Percentiles rank a stretch among this genome's conserved stretches.
Conservation (phyloP, 495 filamentous ascomycete genomes). For the Xylaria castorea region DNA sequence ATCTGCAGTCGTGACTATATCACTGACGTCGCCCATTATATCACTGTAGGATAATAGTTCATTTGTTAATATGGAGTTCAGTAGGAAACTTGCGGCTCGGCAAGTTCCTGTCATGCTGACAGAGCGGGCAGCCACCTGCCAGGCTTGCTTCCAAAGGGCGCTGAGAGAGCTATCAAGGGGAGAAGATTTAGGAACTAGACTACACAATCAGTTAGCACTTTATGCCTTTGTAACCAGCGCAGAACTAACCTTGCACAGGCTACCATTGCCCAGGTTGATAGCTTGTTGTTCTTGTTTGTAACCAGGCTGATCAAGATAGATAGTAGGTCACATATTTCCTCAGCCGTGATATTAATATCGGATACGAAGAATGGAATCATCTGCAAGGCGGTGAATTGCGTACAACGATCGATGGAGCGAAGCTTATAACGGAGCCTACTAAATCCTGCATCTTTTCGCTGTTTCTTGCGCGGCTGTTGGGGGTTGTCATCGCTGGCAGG, state of each 20-base stretch:
- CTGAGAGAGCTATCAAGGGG: conserved; percentile 36
- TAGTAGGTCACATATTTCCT: conserved; percentile 49
- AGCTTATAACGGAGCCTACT: conserved; percentile 69
- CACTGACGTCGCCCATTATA: conserved; percentile 67
- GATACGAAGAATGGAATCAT: conserved; percentile 73
- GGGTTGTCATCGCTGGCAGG: conserved; percentile 33
- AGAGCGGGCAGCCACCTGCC: conserved; percentile 74
- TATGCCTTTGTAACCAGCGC: neutral
- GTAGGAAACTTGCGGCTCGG: conserved; percentile 79
- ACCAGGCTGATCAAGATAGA: conserved; percentile 43
- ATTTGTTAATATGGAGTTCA: conserved; percentile 68
- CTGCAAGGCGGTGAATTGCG: conserved; percentile 74
- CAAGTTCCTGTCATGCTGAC: conserved; percentile 73
- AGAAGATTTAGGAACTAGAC: conserved; percentile 34
- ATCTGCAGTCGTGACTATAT: conserved; percentile 75
- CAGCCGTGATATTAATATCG: conserved; percentile 40
- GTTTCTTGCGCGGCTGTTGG: conserved; percentile 66
- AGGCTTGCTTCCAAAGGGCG: conserved; percentile 70
- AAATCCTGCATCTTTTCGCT: conserved; percentile 61
- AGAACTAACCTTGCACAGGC: conserved; percentile 63
- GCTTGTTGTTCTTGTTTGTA: conserved; percentile 46
- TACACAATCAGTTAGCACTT: conserved; percentile 33
- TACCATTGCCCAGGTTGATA: conserved; percentile 63
- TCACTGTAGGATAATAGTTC: conserved; percentile 68
- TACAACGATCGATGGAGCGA: conserved; percentile 58